phyloP scores from a whole-genome alignment of 2,329 filamentous ascomycete genomes.

The Colletotrichum karsti region DNA sequence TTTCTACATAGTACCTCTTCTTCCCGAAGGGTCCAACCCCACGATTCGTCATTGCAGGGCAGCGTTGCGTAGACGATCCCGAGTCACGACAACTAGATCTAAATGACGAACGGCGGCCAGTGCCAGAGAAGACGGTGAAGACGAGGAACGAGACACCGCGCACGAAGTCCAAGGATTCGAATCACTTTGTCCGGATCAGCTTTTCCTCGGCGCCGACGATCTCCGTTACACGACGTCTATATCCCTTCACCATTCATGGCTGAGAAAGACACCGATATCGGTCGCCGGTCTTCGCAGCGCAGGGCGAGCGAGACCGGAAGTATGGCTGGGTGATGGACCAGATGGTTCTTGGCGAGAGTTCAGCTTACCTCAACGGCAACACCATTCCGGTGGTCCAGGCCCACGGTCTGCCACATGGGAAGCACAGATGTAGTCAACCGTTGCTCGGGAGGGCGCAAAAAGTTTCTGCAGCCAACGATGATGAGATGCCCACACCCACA shows the following conservation, averaged over 20 bases:
- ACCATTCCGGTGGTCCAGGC: neutral
- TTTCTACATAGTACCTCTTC: neutral
- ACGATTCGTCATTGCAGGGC: conserved; percentile 11
- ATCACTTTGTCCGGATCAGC: neutral
- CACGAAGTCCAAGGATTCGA: neutral
- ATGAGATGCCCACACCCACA: too few species aligned
- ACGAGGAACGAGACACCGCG: neutral
- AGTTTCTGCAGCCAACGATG: neutral
- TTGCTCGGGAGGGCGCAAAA: neutral
- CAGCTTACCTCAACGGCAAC: neutral
- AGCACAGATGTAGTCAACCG: too few species aligned
- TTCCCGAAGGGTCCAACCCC: neutral
- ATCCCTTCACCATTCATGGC: too few species aligned
- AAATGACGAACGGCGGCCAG: neutral
- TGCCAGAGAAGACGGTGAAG: neutral
- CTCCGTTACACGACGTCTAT: neutral
- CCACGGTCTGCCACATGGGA: neutral
- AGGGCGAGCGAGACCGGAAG: conserved; percentile 3
- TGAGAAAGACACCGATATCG: neutral
- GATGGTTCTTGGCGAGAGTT: neutral
- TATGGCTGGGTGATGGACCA: neutral
- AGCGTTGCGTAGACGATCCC: neutral
- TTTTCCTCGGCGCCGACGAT: neutral
- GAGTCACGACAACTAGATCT: too few species aligned
- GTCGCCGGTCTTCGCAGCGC: conserved; percentile 4